phyloP scores from a whole-genome alignment of 805 yeast species.

The Schwanniomyces occidentalis region DNA sequence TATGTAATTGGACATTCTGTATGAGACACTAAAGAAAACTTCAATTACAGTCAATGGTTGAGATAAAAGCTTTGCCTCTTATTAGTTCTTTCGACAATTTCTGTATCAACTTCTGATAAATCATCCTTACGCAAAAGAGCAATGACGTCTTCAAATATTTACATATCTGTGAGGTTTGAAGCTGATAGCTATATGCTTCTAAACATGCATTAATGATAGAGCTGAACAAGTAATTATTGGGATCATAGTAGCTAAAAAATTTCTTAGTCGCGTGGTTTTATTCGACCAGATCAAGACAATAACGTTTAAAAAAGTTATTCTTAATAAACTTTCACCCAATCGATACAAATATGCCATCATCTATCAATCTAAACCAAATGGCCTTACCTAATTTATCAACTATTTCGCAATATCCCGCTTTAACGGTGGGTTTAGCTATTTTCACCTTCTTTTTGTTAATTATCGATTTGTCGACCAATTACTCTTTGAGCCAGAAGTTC shows the following conservation, averaged over 20 bases:
- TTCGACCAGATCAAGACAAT: neutral
- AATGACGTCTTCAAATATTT: conserved; percentile 99
- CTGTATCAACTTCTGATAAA: conserved; percentile 97
- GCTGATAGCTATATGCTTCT: too few species aligned
- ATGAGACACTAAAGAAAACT: conserved; percentile 99
- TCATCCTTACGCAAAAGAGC: conserved; percentile 99
- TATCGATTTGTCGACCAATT: conserved; percentile 25
- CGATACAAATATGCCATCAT: conserved; percentile 1
- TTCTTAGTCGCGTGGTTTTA: neutral
- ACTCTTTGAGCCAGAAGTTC: conserved; percentile 34
- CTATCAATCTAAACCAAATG: neutral
- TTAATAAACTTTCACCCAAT: too few species aligned
- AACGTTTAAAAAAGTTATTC: too few species aligned
- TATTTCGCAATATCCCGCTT: conserved; percentile 47
- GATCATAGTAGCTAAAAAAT: too few species aligned
- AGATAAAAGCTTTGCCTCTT: conserved; percentile 99
- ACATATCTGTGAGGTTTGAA: too few species aligned
- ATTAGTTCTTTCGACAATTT: conserved; percentile 99
- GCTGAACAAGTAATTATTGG: too few species aligned
- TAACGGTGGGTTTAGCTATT: conserved; percentile 59
- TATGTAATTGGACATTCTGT: conserved; percentile 90
- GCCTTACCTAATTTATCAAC: conserved; percentile 5
- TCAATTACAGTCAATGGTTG: conserved; percentile 99
- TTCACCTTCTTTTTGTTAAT: conserved; percentile 51
- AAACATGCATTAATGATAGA: too few species aligned